phyloP scores from a whole-genome alignment of 148 eudicot species.

The Nepenthes gracilis region DNA sequence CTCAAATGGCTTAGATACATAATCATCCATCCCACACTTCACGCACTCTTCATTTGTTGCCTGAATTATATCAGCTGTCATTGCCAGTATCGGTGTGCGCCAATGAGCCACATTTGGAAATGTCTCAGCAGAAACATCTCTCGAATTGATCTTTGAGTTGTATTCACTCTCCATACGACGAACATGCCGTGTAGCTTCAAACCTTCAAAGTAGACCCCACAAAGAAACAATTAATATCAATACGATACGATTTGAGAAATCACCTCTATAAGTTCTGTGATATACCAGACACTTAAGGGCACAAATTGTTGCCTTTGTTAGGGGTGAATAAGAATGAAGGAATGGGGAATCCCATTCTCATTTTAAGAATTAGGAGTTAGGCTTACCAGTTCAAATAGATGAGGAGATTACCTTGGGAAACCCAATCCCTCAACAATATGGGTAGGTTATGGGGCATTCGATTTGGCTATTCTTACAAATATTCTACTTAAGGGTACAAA shows the following conservation, averaged over 20 bases:
- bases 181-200: slow-evolving; percentile 65
- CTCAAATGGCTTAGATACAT: slow-evolving; percentile 75
- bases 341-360: too few species aligned
- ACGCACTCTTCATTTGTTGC: slow-evolving; percentile 62
- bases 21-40: slow-evolving; percentile 82
- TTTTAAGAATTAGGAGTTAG: too few species aligned
- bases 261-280: too few species aligned
- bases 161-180: slow-evolving; percentile 38
- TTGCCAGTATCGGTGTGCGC: slow-evolving; percentile 85
- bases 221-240: slow-evolving; percentile 1
- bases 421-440: too few species aligned
- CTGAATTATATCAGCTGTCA: slow-evolving; percentile 94
- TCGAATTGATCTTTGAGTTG: slow-evolving; percentile 34
- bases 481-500: too few species aligned
- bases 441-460: too few species aligned
- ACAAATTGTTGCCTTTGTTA: too few species aligned
- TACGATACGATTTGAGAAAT: not conserved
- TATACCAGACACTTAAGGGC: too few species aligned
- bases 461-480: too few species aligned
- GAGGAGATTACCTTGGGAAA: too few species aligned
- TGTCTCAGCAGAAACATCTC: slow-evolving; percentile 24
- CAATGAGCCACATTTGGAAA: slow-evolving; percentile 24
- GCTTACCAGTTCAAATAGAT: too few species aligned
- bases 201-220: slow-evolving; percentile 20
- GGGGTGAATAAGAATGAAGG: too few species aligned